Base-by-base conservation (phyloP, 306 rosid species). In the Neltuma alba region DNA sequence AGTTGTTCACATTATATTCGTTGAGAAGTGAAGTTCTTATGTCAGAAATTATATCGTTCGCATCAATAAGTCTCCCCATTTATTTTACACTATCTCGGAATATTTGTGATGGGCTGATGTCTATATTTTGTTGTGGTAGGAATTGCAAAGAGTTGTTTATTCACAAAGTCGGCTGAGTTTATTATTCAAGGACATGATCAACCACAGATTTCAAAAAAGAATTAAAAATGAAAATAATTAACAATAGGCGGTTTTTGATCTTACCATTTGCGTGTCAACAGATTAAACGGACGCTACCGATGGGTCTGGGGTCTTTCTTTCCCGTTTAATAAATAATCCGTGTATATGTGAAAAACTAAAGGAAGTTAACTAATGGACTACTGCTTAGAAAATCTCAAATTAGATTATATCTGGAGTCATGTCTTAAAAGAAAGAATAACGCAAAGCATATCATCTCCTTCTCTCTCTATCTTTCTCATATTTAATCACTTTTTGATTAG, bases 371-470 rank as follows among this genome's bases (percentile, higher is more conserved):
- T 36, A 36, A n/a, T n/a, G 2, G 62, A 28, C 62, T 62, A 30
- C 64, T 40, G 75, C 70, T 80, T 64, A 34, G 10, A 54, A 54
- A 54, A 54, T 54, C 61, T 21, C 61, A 23, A n/a, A 21, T 54
- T 54, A 9, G 25, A 54, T 21, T 54, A 54, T 54, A 5, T 10
- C 21, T 0, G 30, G 27, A 18, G 60, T 52, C 60, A 0, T 48
- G 25, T 40, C n/a, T n/a, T n/a, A n/a, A 54, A 21, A 54, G 27
- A 50, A 50, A 50, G 4, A 52, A 21, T 21, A n/a, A 16, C 21
- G 16, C 11, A 54, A 54, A 54, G 28, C 12, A 20, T n/a, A 52
- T 18, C 4, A 52, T 52, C 23, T n/a, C 25, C 9, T 6, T 52
- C 10, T 52, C 27, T 52, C 61, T 54, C 54, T 4, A 47, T 47